Evolutionary conservation across 495 filamentous ascomycete species (phyloP).

Genomic region (Talaromyces liani): DNA sequence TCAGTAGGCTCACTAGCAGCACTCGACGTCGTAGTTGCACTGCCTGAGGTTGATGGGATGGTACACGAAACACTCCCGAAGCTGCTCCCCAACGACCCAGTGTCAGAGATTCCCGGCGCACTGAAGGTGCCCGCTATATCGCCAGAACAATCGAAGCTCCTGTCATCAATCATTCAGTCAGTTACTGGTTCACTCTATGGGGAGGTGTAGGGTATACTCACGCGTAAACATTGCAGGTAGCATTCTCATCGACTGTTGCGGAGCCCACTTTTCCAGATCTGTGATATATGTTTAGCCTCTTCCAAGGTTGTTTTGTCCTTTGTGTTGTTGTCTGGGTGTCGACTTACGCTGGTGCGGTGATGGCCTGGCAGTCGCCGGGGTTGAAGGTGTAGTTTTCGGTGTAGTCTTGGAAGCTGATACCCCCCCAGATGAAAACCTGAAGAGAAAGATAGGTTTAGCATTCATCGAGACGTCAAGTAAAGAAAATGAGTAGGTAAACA

Average conservation of each 20-base stretch:
- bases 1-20: background rate
- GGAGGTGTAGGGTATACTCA: background rate
- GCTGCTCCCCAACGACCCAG: background rate
- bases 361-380: conserved; percentile 1
- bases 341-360: conserved; percentile 5
- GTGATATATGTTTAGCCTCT: background rate
- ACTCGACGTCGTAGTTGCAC: background rate
- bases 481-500: background rate
- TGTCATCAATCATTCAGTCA: background rate
- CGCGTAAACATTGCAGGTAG: conserved; percentile 6
- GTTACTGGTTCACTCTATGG: background rate
- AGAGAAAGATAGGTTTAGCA: background rate
- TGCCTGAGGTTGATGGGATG: background rate
- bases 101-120: conserved; percentile 7
- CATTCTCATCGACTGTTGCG: conserved; percentile 8
- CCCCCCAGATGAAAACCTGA: conserved; percentile 6
- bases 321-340: background rate
- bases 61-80: background rate
- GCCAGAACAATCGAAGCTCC: conserved; percentile 4
- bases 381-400: conserved; percentile 1
- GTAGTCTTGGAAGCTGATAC: background rate
- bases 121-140: conserved; percentile 2
- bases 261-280: background rate
- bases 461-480: too few relatives aligned
- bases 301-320: background rate